Conservation (phyloP, 2,329 filamentous ascomycete genomes). For the Colletotrichum tabaci region DNA sequence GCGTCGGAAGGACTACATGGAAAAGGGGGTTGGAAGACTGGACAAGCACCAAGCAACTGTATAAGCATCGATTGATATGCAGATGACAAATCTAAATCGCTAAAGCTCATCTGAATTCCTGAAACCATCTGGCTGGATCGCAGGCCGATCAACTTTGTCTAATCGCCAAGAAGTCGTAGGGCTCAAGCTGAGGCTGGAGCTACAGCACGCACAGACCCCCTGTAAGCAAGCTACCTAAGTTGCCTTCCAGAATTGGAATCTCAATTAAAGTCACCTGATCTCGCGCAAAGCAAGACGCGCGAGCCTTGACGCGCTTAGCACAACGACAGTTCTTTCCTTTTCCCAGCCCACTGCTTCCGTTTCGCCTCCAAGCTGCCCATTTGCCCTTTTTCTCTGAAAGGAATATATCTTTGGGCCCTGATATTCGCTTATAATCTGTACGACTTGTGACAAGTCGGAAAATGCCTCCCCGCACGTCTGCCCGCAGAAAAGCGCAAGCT, state of each 20-base stretch:
- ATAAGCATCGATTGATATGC: not conserved
- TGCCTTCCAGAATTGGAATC: not conserved
- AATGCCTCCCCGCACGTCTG: slow-evolving; percentile 54
- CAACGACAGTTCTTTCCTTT: slow-evolving; percentile 19
- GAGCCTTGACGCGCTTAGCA: slow-evolving; percentile 29
- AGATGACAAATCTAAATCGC: not conserved
- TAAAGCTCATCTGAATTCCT: not conserved
- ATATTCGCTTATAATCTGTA: too few species aligned
- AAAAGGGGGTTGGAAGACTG: slow-evolving; percentile 5
- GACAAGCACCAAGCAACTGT: not conserved
- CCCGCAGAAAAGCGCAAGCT: slow-evolving; percentile 49
- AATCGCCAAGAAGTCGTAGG: not conserved
- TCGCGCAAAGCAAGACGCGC: slow-evolving; percentile 27
- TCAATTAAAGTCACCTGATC: slow-evolving; percentile 37
- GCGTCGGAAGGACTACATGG: slow-evolving; percentile 9
- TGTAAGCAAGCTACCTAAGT: too few species aligned
- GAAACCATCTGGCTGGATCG: not conserved
- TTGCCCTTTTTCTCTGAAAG: not conserved
- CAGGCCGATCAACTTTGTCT: not conserved
- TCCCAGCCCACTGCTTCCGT: too few species aligned
- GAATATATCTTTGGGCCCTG: not conserved
- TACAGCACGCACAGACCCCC: slow-evolving; percentile 1
- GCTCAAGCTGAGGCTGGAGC: not conserved
- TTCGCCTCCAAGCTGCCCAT: not conserved
- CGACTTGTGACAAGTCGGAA: not conserved